phyloP scores from a whole-genome alignment of 257 asterid species.

The Vinca minor region DNA sequence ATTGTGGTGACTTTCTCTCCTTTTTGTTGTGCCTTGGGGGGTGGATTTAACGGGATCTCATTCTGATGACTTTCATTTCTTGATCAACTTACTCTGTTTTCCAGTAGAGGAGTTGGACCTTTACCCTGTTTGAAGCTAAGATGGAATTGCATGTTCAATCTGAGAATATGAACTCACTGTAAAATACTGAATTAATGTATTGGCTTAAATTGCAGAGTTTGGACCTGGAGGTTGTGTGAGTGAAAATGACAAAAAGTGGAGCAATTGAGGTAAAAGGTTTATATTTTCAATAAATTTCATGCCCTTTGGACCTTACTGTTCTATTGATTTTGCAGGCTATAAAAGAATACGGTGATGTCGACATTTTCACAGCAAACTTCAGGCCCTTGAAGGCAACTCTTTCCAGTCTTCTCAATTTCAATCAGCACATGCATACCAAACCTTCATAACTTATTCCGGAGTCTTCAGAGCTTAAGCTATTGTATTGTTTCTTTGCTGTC shows the following conservation, averaged over 20 bases:
- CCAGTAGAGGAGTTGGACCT: background rate
- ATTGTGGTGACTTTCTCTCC: background rate
- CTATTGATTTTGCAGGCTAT: slow-evolving; percentile 44
- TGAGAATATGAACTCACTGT: slow-evolving; percentile 7
- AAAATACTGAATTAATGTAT: slow-evolving; percentile 4
- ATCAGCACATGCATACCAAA: too few relatives aligned
- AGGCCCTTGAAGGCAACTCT: slow-evolving; percentile 90
- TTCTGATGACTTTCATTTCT: background rate
- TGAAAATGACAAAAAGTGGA: slow-evolving; percentile 67
- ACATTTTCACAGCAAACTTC: slow-evolving; percentile 75
- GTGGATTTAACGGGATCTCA: background rate
- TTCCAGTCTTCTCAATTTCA: slow-evolving; percentile 94
- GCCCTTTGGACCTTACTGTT: slow-evolving; percentile 14
- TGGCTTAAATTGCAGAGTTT: slow-evolving; percentile 52
- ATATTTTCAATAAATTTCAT: background rate
- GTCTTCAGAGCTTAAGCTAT: too few relatives aligned
- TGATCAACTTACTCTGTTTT: background rate
- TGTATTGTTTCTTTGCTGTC: too few relatives aligned
- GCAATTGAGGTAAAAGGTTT: slow-evolving; percentile 63
- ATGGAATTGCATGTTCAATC: slow-evolving; percentile 12
- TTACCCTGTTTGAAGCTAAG: background rate
- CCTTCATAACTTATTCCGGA: too few relatives aligned
- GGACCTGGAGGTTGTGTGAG: slow-evolving; percentile 79
- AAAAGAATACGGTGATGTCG: slow-evolving; percentile 66
- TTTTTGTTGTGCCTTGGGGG: background rate